Evolutionary conservation across 2,329 filamentous ascomycete genomes (phyloP), one percentile per base, ranked within the genome.

Genomic region (Raffaelea ambrosiae): DNA sequence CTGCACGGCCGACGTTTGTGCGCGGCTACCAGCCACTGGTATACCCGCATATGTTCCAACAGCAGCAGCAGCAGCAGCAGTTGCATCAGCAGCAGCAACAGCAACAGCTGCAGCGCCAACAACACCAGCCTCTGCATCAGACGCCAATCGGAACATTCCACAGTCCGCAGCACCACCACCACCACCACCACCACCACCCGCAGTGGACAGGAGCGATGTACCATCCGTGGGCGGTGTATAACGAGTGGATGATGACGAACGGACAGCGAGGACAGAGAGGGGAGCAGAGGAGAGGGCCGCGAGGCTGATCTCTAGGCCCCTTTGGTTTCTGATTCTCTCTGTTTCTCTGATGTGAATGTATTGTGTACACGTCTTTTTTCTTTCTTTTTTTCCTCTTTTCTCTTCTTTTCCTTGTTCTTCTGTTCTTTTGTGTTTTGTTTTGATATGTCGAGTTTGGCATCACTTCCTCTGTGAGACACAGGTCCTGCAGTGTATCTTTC

Each of bases 171-270:
- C 26, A 29, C 7, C 26, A 29, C 7, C 7, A 13, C 7, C 7
- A 13, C 13, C 26, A 7, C 26, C 26, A 29, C 35, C 10, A 13
- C 26, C 48, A 43, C 35, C 42, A 45, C 4, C 16, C 33, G 16
- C 41, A 48, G 14, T 47, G 26, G 45, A 11, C 31, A 4, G 36
- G 43, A n/a, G 43, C 40, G 3, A 40, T 44, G 43, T 39, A 48
- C 4, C 41, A 46, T 18, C 46, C 46, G 5, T 48, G 43, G 49
- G 47, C 40, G 16, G 43, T 43, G 13, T 42, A 43, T 20, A 43
- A 36, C 20, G 35, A 26, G 18, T 44, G 43, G 43, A 21, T 26
- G 3, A 8, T 45, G 4, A 41, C 46, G 10, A 43, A 26, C 8
- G 40, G 44, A 22, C n/a, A 29, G 16, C 10, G 14, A 19, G 3